phyloP scores from a whole-genome alignment of 768 basidiomycete species.

The Mycena polygramma region DNA sequence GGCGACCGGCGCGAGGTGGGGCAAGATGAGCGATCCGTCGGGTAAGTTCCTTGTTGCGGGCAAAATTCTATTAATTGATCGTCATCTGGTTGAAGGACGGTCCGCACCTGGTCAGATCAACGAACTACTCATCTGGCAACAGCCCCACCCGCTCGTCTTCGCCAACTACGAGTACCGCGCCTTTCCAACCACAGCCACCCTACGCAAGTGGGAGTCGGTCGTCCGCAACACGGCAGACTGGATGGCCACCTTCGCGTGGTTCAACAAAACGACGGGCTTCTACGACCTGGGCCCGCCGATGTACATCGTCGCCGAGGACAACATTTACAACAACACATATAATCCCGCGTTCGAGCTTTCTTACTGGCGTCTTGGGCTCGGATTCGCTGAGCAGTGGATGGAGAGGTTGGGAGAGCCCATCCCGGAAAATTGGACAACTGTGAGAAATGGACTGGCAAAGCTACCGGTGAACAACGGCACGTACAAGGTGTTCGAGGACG shows the following conservation, averaged over 20 bases:
- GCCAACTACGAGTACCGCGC: constrained; percentile 70
- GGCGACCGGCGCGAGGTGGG: constrained; percentile 69
- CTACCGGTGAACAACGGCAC: constrained; percentile 64
- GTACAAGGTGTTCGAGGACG: constrained; percentile 70
- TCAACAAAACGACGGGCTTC: constrained; percentile 58
- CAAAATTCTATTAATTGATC: not conserved
- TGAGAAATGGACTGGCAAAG: constrained; percentile 61
- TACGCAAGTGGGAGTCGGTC: constrained; percentile 66
- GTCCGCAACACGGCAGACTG: constrained; percentile 68
- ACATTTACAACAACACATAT: constrained; percentile 63
- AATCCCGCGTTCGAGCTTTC: constrained; percentile 73
- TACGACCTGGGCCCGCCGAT: constrained; percentile 73
- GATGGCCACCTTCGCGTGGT: constrained; percentile 71
- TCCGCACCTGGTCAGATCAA: constrained; percentile 73
- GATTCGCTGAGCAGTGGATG: constrained; percentile 65
- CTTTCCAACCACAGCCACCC: constrained; percentile 51
- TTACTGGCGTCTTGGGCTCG: constrained; percentile 68
- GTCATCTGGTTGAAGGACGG: constrained; percentile 41
- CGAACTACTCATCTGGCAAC: constrained; percentile 74
- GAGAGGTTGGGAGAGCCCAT: constrained; percentile 54
- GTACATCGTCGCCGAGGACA: constrained; percentile 70
- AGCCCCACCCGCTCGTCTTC: constrained; percentile 70
- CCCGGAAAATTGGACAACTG: constrained; percentile 58
- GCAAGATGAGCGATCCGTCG: constrained; percentile 73
- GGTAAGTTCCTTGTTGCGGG: constrained; percentile 43